Evolutionary conservation across 2,329 filamentous ascomycete genomes (phyloP).

Genomic region (Fusarium sarcochroum): DNA sequence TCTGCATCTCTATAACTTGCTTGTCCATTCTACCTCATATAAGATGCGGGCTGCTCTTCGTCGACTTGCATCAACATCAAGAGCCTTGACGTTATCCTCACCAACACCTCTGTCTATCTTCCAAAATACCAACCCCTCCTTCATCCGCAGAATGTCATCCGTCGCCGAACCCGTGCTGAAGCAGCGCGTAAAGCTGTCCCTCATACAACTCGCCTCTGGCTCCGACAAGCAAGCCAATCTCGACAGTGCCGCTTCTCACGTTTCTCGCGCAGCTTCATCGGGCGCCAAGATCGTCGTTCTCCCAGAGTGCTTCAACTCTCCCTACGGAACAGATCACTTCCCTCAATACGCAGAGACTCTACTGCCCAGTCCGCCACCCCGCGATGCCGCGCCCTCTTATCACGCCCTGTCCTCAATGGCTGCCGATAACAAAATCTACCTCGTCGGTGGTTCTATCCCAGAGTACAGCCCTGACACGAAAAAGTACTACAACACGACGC

Average conservation of each 20-base stretch:
- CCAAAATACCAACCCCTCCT: slow-evolving; percentile 20
- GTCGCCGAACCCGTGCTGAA: slow-evolving; percentile 69
- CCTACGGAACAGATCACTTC: slow-evolving; percentile 93
- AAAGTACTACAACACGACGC: slow-evolving; percentile 91
- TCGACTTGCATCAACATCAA: slow-evolving; percentile 28
- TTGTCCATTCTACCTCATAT: not conserved
- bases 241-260: slow-evolving; percentile 81
- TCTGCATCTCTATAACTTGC: not conserved
- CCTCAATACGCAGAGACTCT: slow-evolving; percentile 92
- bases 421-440: slow-evolving; percentile 80
- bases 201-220: slow-evolving; percentile 85
- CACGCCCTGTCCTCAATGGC: slow-evolving; percentile 87
- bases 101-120: slow-evolving; percentile 35
- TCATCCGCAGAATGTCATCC: slow-evolving; percentile 55
- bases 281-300: slow-evolving; percentile 92
- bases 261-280: slow-evolving; percentile 80
- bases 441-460: slow-evolving; percentile 93
- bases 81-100: slow-evolving; percentile 23
- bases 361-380: slow-evolving; percentile 79
- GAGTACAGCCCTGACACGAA: slow-evolving; percentile 72
- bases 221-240: slow-evolving; percentile 91
- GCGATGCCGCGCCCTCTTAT: slow-evolving; percentile 83
- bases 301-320: slow-evolving; percentile 99
- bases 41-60: slow-evolving; percentile 42
- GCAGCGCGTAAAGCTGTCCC: slow-evolving; percentile 82